Evolutionary conservation across 163 green algal species (phyloP).

Genomic region (Chlamydomonas reinhardtii): DNA sequence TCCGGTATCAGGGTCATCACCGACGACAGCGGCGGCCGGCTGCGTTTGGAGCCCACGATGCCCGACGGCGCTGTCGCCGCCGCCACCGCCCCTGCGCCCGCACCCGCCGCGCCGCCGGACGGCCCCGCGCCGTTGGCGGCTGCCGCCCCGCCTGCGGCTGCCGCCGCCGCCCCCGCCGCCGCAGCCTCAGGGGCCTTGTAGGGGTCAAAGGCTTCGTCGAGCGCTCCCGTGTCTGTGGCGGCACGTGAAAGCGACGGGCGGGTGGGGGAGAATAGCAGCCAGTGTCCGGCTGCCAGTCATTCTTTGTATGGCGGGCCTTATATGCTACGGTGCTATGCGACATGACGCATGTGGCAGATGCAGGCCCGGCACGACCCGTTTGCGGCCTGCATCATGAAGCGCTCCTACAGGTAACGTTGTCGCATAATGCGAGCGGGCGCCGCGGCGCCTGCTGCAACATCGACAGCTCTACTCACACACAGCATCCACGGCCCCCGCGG

Average conservation of each 20-base stretch:
- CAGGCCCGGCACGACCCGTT: too few species aligned
- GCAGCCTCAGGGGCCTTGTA: neutral
- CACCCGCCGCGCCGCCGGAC: neutral
- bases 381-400: too few species aligned
- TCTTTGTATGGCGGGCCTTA: too few species aligned
- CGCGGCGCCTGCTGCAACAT: too few species aligned
- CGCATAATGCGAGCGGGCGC: too few species aligned
- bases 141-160: neutral
- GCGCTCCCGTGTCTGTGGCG: neutral
- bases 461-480: too few species aligned
- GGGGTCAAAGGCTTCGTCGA: slow-evolving; percentile 18
- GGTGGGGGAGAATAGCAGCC: neutral
- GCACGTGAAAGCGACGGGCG: neutral
- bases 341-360: too few species aligned
- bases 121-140: neutral
- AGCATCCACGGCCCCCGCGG: too few species aligned
- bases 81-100: neutral
- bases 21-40: slow-evolving; percentile 26
- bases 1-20: slow-evolving; percentile 49
- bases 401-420: too few species aligned
- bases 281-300: too few species aligned
- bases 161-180: neutral
- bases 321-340: too few species aligned
- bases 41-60: neutral
- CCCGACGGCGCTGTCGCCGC: neutral